Base-by-base conservation (phyloP, 257 asterid genomes). In the Solanum paucissectum region DNA sequence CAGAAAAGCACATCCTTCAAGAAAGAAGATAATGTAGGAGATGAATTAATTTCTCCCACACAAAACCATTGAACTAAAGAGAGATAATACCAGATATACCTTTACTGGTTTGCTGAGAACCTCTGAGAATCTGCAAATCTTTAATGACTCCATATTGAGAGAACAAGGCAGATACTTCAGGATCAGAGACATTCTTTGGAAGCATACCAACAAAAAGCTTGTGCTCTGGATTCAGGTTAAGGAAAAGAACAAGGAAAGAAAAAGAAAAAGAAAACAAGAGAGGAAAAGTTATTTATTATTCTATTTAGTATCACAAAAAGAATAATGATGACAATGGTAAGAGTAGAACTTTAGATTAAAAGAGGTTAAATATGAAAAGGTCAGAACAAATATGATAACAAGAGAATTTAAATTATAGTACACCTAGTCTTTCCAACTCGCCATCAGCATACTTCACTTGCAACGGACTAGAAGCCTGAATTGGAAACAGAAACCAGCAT, bases 371-470 rank as follows among this genome's bases (percentile, higher is more conserved):
- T 79, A 76, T 49, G 42, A 82, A 38, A 85, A 86, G 52, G 87
- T 87, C 74, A 33, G 79, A 86, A 42, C 82, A 12, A 72, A 69
- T 82, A 87, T 64, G 87, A 76, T 44, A 34, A 75, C 84, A 88
- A 68, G 74, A 79, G 79, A 87, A 37, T 69, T 85, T 27, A 82
- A 87, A 71, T 64, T 66, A 82, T 87, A 91, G 42, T 68, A 86
- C 88, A 97, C 99, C 99, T 95, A 97, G 98, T 90, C 99, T 93
- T 93, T 97, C 99, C 97, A 97, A 93, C 90, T 97, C 99, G 88
- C 99, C 99, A 91, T 97, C 99, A 46, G 99, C 99, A 89, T 97
- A 97, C 95, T 94, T 97, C 92, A 97, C 98, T 96, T 97, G 99
- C 94, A 97, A 87, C 64, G 98, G 99, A 89, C 95, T 93, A 86